Conservation (phyloP, 306 rosid genomes). For the Trifolium fragiferum region DNA sequence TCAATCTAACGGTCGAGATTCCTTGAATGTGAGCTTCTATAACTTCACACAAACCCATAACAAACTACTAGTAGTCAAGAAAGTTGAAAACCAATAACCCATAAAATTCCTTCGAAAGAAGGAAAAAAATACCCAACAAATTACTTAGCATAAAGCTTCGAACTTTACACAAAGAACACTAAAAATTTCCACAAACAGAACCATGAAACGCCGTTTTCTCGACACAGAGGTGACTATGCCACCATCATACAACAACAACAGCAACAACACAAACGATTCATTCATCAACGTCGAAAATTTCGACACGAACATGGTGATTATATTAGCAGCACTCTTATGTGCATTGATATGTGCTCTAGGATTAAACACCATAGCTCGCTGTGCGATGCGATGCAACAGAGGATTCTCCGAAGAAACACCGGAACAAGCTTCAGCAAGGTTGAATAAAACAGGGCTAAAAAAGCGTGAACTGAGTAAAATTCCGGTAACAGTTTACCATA, state of each 20-base stretch:
- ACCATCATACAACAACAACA: constrained; percentile 48
- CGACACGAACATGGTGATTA: constrained; percentile 85
- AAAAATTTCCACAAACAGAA: not conserved
- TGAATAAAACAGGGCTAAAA: constrained; percentile 62
- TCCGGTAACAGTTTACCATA: constrained; percentile 71
- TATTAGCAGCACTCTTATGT: constrained; percentile 73
- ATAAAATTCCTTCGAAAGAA: not conserved
- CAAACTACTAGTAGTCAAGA: not conserved
- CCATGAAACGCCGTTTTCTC: constrained; percentile 51
- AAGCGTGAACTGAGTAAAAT: constrained; percentile 59
- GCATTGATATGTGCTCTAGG: constrained; percentile 76
- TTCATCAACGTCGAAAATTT: constrained; percentile 54
- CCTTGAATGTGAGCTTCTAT: not conserved
- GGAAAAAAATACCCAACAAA: constrained; percentile 18
- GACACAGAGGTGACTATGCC: constrained; percentile 42
- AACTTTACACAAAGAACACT: constrained; percentile 22
- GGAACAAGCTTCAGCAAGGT: constrained; percentile 48
- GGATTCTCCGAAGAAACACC: constrained; percentile 51
- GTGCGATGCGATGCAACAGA: constrained; percentile 58
- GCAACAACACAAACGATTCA: constrained; percentile 45
- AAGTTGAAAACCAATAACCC: not conserved
- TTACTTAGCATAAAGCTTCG: constrained; percentile 17
- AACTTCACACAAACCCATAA: not conserved
- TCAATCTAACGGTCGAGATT: not conserved
- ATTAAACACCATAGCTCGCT: constrained; percentile 73